phyloP scores from a whole-genome alignment of 2,329 filamentous ascomycete genomes.

The Penicillium sp. region DNA sequence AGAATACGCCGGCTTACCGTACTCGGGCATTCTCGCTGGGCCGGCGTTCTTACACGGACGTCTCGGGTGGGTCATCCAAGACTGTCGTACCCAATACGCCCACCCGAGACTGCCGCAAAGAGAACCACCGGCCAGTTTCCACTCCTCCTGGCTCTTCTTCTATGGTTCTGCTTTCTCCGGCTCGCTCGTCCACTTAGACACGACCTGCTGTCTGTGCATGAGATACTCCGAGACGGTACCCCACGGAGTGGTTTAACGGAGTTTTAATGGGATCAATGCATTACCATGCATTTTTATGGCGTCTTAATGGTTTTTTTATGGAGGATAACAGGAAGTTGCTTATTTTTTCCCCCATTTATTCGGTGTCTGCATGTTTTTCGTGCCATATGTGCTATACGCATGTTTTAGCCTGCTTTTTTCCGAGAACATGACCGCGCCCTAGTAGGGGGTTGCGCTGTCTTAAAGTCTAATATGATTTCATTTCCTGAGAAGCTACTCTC shows the following conservation, averaged over 20 bases:
- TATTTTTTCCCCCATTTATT: constrained; percentile 9
- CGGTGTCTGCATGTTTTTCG: constrained; percentile 12
- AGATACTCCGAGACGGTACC: background rate
- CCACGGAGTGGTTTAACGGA: background rate
- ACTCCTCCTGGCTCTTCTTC: constrained; percentile 39
- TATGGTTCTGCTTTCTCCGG: constrained; percentile 37
- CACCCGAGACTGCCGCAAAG: constrained; percentile 38
- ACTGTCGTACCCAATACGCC: constrained; percentile 36
- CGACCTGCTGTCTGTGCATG: background rate
- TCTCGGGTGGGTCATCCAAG: constrained; percentile 37
- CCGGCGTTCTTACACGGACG: constrained; percentile 31
- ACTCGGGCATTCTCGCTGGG: constrained; percentile 26
- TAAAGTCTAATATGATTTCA: constrained; percentile 15
- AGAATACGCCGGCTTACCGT: constrained; percentile 39
- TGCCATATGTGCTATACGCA: constrained; percentile 26
- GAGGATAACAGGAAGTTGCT: background rate
- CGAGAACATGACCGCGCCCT: constrained; percentile 3
- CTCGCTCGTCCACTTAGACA: constrained; percentile 32
- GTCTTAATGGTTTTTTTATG: background rate
- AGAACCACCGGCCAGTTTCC: constrained; percentile 37
- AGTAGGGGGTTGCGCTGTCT: background rate
- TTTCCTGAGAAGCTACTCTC: background rate
- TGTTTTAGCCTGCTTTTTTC: constrained; percentile 18
- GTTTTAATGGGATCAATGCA: background rate
- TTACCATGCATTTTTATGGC: constrained; percentile 1